Evolutionary conservation across 768 basidiomycete species (phyloP).

Genomic region (Dacryopinax spathularia): DNA sequence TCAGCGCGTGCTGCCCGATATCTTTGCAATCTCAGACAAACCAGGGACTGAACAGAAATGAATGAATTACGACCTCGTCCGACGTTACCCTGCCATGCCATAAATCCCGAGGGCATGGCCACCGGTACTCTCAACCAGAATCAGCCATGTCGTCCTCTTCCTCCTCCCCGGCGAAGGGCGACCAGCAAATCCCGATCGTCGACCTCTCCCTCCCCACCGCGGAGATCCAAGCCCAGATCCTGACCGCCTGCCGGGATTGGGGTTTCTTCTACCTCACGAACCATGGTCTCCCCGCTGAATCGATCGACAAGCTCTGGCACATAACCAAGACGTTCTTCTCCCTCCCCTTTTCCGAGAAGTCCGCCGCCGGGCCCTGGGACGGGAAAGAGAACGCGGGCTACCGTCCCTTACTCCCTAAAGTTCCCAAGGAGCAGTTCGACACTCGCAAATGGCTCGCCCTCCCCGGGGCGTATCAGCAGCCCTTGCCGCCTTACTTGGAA

Average conservation of each 20-base stretch:
- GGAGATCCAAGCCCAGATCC: neutral
- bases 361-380: neutral
- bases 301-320: neutral
- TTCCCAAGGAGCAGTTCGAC: neutral
- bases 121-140: neutral
- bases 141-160: neutral
- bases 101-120: neutral
- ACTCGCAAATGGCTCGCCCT: neutral
- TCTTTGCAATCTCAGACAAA: too few relatives aligned
- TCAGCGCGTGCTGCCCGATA: too few relatives aligned
- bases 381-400: neutral
- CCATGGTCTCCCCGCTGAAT: neutral
- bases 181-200: neutral
- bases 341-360: neutral
- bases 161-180: neutral
- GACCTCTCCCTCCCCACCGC: neutral
- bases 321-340: neutral
- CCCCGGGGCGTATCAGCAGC: neutral
- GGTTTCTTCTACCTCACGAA: conserved; percentile 3
- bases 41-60: neutral
- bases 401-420: neutral
- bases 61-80: too few relatives aligned
- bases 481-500: neutral
- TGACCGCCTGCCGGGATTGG: neutral
- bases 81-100: too few relatives aligned